These are phyloP conservation scores for Francoa sonchifolia DNA, from an alignment of 441 rosid species.

Conservation along the genomic window DNA sequence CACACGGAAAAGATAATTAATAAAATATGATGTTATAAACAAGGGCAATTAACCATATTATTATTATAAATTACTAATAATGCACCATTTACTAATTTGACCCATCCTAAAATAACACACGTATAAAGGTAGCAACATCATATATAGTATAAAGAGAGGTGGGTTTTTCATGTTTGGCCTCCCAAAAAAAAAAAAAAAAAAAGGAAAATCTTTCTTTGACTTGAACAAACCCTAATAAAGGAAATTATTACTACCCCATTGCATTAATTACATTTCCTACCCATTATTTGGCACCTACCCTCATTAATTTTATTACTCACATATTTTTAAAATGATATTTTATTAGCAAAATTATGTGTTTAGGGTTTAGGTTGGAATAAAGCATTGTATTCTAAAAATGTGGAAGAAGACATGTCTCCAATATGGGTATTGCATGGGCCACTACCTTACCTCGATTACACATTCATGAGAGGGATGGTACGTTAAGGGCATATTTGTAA, in stretches of 20 bases:
- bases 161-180: constrained; percentile 35
- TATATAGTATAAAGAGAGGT: constrained; percentile 12
- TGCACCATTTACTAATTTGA: constrained; percentile 2
- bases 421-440: constrained; percentile 29
- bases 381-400: constrained; percentile 20
- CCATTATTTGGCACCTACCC: too few relatives aligned
- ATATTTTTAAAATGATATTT: neutral
- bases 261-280: too few relatives aligned
- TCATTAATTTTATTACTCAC: too few relatives aligned
- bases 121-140: constrained; percentile 17
- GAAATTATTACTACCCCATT: neutral
- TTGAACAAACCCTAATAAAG: constrained; percentile 18
- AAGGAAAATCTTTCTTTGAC: constrained; percentile 32
- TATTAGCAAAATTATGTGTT: constrained; percentile 6
- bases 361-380: too few relatives aligned
- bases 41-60: too few relatives aligned
- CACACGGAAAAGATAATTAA: too few relatives aligned
- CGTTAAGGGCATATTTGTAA: constrained; percentile 10
- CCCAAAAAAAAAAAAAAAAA: too few relatives aligned
- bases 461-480: constrained; percentile 1
- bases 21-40: too few relatives aligned
- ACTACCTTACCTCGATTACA: constrained; percentile 17
- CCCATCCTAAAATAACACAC: constrained; percentile 14
- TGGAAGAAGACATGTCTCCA: constrained; percentile 21
- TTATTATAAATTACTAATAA: too few relatives aligned